Conservation (phyloP, 306 rosid genomes). For the Prunus padus region DNA sequence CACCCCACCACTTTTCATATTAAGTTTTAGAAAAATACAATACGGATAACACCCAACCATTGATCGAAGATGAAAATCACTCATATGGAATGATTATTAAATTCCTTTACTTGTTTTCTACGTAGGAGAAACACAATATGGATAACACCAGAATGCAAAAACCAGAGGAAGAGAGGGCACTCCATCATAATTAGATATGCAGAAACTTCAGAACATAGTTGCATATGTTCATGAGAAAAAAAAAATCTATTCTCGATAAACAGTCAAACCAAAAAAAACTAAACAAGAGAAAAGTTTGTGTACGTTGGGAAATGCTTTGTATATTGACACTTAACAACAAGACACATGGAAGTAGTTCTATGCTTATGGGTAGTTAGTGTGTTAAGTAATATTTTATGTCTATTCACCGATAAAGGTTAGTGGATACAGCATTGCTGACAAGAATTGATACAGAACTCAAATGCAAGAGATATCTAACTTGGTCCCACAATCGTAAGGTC, state of each 20-base stretch:
- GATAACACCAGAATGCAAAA: neutral
- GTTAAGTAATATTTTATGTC: neutral
- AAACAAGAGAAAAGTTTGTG: slow-evolving; percentile 4
- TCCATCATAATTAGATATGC: neutral
- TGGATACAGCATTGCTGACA: slow-evolving; percentile 1
- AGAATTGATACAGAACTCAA: slow-evolving; percentile 4
- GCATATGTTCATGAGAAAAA: neutral
- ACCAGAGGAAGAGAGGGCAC: neutral
- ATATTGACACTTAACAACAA: neutral
- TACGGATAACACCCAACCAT: slow-evolving; percentile 25
- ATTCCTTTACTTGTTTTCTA: neutral
- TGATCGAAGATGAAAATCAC: neutral
- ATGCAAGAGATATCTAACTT: neutral
- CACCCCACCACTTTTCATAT: no score
- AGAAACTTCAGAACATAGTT: neutral
- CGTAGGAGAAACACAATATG: neutral
- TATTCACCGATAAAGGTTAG: neutral
- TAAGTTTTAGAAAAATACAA: no score
- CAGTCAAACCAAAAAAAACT: neutral
- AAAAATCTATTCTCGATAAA: neutral
- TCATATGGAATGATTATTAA: neutral
- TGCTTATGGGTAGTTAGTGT: neutral
- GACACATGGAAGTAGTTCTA: neutral
- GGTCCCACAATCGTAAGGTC: neutral
- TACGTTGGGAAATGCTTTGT: neutral